Evolutionary conservation across 2,329 filamentous ascomycete species (phyloP).

Genomic region (Thelonectria discophora): DNA sequence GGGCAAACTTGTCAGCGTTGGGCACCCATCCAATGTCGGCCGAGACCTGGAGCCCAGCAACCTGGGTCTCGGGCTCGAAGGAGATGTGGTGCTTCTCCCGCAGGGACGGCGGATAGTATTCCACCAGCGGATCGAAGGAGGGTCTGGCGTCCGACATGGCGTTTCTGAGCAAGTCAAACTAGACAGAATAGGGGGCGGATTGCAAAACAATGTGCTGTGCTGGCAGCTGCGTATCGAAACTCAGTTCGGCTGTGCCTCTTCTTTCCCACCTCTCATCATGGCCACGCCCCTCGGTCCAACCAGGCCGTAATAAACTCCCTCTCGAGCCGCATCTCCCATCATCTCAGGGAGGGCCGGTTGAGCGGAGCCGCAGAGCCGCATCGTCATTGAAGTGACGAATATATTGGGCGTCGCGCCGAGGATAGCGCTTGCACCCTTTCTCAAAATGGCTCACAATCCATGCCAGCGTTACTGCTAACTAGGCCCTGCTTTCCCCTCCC

Average conservation of each 20-base stretch:
- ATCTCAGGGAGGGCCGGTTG: not conserved
- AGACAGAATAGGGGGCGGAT: not conserved
- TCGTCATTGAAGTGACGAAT: not conserved
- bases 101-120: not conserved
- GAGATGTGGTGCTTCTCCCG: too few species aligned
- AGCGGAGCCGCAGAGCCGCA: conserved; percentile 1
- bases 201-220: too few species aligned
- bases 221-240: too few species aligned
- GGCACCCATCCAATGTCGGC: not conserved
- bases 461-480: too few species aligned
- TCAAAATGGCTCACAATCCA: not conserved
- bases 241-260: too few species aligned
- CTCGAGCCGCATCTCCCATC: not conserved
- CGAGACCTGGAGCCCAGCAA: not conserved
- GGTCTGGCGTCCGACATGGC: too few species aligned
- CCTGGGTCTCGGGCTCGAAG: not conserved
- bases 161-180: too few species aligned
- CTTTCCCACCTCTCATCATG: too few species aligned
- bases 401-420: not conserved
- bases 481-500: too few species aligned
- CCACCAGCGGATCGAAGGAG: not conserved
- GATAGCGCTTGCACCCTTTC: not conserved
- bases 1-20: not conserved
- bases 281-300: too few species aligned
- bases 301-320: not conserved